Conservation (phyloP, 2,329 filamentous ascomycete genomes). For the Colletotrichum cereale region DNA sequence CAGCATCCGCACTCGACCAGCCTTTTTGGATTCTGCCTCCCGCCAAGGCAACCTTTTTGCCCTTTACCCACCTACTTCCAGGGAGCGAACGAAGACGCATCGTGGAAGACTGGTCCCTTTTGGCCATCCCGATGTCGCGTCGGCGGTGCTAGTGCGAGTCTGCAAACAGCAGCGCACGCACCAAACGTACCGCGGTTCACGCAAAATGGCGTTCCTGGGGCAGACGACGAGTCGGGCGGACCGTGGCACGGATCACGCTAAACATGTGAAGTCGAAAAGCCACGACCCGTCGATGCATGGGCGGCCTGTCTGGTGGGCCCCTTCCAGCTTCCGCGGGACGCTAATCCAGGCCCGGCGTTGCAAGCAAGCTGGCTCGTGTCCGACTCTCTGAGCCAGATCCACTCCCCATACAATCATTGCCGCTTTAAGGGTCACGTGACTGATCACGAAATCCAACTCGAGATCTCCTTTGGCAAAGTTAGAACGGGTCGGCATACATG, state of each 20-base stretch:
- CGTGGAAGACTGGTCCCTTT: background rate
- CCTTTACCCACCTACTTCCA: background rate
- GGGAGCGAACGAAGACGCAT: background rate
- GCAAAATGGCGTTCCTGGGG: slow-evolving; percentile 24
- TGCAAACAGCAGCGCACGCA: slow-evolving; percentile 24
- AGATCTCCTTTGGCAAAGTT: background rate
- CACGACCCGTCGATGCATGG: slow-evolving; percentile 25
- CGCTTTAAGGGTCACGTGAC: background rate
- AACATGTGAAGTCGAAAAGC: slow-evolving; percentile 39
- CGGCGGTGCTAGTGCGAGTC: background rate
- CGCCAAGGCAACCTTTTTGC: background rate
- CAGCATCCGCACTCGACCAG: slow-evolving; percentile 16
- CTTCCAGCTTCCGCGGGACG: slow-evolving; percentile 37
- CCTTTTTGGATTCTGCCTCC: slow-evolving; percentile 1
- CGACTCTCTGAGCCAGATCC: background rate
- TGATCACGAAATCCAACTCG: background rate
- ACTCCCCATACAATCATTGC: background rate
- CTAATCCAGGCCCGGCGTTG: slow-evolving; percentile 26
- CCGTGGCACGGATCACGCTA: slow-evolving; percentile 30
- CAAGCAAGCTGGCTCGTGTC: slow-evolving; percentile 13
- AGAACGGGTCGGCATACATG: background rate
- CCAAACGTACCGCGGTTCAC: slow-evolving; percentile 13
- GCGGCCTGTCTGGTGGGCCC: slow-evolving; percentile 14
- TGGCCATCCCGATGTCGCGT: slow-evolving; percentile 20
- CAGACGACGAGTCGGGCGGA: slow-evolving; percentile 20